A percentile compares a stretch with the other conserved stretches of the same genome.
These are phyloP conservation scores for Dictyostelium discoideum DNA, from an alignment of 78 protist genomes.

Conservation along the genomic window dicty_2.7 NC_007090.3:5422501-5423000, in stretches of 20 bases:
- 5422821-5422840: neutral
- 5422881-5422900: neutral
- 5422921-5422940: no score
- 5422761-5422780: neutral
- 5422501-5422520: neutral
- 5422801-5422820: neutral
- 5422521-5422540: neutral
- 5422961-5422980: neutral
- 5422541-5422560: neutral
- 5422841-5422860: neutral
- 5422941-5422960: neutral
- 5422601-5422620: neutral
- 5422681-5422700: neutral
- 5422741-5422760: neutral
- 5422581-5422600: neutral
- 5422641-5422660: neutral
- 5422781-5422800: neutral
- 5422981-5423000: neutral
- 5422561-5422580: neutral
- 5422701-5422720: no score
- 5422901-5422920: neutral
- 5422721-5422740: neutral
- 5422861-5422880: neutral
- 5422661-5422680: neutral
- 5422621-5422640: neutral